A percentile compares a stretch with the other conserved stretches of the same genome.
These are phyloP conservation scores for Neofusicoccum parvum DNA, from an alignment of 2,329 filamentous ascomycete species.

Conservation along the genomic window DNA sequence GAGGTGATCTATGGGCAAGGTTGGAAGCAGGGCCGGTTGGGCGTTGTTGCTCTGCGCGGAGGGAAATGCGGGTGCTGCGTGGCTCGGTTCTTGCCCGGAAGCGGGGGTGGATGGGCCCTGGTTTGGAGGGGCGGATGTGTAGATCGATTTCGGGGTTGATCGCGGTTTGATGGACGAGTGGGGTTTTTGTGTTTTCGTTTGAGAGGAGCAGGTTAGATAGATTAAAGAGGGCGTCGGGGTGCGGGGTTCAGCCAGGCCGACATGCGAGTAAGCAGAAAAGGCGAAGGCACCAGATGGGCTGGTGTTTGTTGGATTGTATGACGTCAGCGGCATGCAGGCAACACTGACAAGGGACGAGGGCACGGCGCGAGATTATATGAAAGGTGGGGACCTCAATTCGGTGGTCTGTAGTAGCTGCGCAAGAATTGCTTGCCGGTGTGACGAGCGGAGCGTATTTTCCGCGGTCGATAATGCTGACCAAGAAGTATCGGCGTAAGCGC, in stretches of 20 bases:
- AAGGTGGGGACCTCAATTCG: neutral
- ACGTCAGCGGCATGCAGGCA: constrained; percentile 3
- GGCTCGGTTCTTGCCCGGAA: too few species aligned
- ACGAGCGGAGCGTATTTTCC: neutral
- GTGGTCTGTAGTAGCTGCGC: too few species aligned
- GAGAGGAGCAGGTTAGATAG: neutral
- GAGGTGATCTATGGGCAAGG: neutral
- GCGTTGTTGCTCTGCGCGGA: too few species aligned
- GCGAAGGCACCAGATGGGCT: too few species aligned
- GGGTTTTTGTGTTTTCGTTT: neutral
- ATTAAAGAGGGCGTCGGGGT: neutral
- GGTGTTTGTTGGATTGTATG: neutral
- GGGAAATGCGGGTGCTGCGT: too few species aligned
- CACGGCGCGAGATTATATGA: neutral
- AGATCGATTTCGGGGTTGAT: neutral
- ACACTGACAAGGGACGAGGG: neutral
- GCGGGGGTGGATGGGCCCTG: too few species aligned
- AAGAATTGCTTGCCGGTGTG: neutral
- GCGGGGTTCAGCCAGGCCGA: neutral
- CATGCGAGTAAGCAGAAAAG: too few species aligned
- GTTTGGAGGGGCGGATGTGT: neutral
- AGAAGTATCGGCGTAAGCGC: neutral
- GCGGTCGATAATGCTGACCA: neutral
- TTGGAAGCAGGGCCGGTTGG: neutral
- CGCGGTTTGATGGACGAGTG: neutral